These are phyloP conservation scores for Paecilomyces fulvus DNA, from an alignment of 2,329 filamentous ascomycete genomes.

Conservation along the genomic window DNA sequence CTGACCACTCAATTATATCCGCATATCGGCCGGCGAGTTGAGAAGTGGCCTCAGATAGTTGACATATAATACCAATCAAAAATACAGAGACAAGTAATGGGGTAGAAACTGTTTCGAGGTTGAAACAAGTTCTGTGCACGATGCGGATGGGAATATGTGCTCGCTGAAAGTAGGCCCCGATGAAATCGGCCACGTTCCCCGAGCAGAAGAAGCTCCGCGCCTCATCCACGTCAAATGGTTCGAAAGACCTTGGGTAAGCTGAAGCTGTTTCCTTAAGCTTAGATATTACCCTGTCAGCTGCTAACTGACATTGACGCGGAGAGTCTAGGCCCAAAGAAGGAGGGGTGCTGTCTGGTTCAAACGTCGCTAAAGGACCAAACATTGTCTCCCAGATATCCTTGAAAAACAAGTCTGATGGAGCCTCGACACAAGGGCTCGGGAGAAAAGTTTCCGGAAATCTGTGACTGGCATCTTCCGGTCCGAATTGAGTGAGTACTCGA, in stretches of 20 bases:
- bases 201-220: background rate
- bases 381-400: background rate
- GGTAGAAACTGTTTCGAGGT: background rate
- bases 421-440: background rate
- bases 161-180: background rate
- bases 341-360: background rate
- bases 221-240: background rate
- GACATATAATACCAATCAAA: background rate
- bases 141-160: background rate
- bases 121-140: background rate
- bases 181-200: background rate
- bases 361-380: background rate
- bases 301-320: background rate
- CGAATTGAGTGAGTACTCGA: background rate
- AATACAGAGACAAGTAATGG: background rate
- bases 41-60: background rate
- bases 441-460: background rate
- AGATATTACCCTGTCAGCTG: background rate
- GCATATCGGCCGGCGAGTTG: background rate
- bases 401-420: background rate
- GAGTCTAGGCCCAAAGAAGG: background rate
- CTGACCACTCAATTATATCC: background rate
- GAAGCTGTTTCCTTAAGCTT: background rate
- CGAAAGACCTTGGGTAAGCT: background rate
- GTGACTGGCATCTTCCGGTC: background rate